These are phyloP conservation scores for Diaporthe sp. DNA, from an alignment of 2,329 filamentous ascomycete species.

Conservation along the genomic window DNA sequence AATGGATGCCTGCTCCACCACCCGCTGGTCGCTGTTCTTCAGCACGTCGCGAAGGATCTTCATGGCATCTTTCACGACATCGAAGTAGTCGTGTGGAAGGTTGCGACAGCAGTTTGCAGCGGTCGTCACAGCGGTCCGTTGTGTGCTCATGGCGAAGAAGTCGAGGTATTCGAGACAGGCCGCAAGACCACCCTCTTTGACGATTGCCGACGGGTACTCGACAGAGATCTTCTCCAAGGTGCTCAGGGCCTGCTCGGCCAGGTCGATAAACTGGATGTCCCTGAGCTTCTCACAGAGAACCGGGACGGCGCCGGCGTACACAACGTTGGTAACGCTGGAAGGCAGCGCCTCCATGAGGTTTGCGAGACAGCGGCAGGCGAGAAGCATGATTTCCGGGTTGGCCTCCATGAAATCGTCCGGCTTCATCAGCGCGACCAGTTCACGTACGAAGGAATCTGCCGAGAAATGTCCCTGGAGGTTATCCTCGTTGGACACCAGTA, in stretches of 20 bases:
- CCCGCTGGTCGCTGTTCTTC: constrained; percentile 92
- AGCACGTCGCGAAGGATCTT: constrained; percentile 92
- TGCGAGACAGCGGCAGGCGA: constrained; percentile 94
- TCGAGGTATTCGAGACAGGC: constrained; percentile 97
- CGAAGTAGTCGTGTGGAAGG: constrained; percentile 93
- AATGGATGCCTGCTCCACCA: constrained; percentile 95
- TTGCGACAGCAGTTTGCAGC: constrained; percentile 99
- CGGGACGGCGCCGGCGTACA: constrained; percentile 96
- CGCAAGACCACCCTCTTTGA: constrained; percentile 93
- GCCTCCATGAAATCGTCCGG: constrained; percentile 87
- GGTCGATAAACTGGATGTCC: constrained; percentile 96
- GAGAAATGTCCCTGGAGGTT: constrained; percentile 96
- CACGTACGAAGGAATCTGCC: constrained; percentile 94
- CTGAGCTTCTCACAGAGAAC: constrained; percentile 94
- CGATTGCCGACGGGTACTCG: constrained; percentile 95
- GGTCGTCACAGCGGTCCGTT: constrained; percentile 95
- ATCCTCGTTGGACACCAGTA: constrained; percentile 96
- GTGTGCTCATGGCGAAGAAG: constrained; percentile 97
- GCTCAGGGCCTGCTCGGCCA: constrained; percentile 96
- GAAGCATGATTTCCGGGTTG: constrained; percentile 96
- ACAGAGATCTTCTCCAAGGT: constrained; percentile 98
- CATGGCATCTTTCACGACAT: constrained; percentile 95
- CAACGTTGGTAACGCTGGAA: constrained; percentile 92
- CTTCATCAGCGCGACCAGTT: constrained; percentile 92
- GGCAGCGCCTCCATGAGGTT: constrained; percentile 98